These are phyloP conservation scores for Albophoma yamanashiensis DNA, from an alignment of 2,329 filamentous ascomycete species.

Conservation along the genomic window DNA sequence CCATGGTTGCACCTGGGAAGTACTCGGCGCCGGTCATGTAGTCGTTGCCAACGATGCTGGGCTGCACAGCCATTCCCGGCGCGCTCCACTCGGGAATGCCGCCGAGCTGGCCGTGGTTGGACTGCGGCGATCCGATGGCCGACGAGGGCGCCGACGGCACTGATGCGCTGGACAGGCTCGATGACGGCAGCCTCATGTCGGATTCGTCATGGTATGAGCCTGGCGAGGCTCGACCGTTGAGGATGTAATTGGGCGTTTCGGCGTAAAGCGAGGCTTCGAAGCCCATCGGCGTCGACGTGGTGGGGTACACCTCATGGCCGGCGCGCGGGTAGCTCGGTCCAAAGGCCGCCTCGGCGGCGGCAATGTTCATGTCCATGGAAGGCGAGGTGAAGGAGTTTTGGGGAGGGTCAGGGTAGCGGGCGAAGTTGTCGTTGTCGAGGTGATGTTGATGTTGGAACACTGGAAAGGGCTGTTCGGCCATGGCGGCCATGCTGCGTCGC, in stretches of 20 bases:
- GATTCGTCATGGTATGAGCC: conserved; percentile 38
- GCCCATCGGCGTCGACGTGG: conserved; percentile 22
- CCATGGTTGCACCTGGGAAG: conserved; percentile 36
- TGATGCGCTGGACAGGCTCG: conserved; percentile 49
- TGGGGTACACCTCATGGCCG: conserved; percentile 20
- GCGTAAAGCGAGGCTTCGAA: conserved; percentile 39
- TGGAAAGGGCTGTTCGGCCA: conserved; percentile 16
- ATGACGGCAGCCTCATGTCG: conserved; percentile 40
- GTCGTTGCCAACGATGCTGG: conserved; percentile 50
- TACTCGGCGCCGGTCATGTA: conserved; percentile 45
- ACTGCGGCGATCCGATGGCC: conserved; percentile 56
- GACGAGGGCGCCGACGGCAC: conserved; percentile 56
- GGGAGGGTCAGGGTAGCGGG: conserved; percentile 34
- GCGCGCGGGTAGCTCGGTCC: conserved; percentile 6
- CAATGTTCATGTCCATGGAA: conserved; percentile 36
- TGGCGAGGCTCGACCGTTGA: conserved; percentile 36
- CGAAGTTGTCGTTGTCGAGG: conserved; percentile 26
- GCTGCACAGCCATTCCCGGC: conserved; percentile 45
- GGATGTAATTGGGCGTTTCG: conserved; percentile 32
- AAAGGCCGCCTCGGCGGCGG: conserved; percentile 34
- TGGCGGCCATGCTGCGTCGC: conserved; percentile 15
- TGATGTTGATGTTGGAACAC: conserved; percentile 14
- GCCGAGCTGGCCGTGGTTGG: conserved; percentile 46
- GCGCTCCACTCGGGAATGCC: conserved; percentile 49
- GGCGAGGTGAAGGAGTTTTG: conserved; percentile 28